These are phyloP conservation scores for Cantharellus anzutake DNA, from an alignment of 768 basidiomycete genomes.

Conservation along the genomic window DNA sequence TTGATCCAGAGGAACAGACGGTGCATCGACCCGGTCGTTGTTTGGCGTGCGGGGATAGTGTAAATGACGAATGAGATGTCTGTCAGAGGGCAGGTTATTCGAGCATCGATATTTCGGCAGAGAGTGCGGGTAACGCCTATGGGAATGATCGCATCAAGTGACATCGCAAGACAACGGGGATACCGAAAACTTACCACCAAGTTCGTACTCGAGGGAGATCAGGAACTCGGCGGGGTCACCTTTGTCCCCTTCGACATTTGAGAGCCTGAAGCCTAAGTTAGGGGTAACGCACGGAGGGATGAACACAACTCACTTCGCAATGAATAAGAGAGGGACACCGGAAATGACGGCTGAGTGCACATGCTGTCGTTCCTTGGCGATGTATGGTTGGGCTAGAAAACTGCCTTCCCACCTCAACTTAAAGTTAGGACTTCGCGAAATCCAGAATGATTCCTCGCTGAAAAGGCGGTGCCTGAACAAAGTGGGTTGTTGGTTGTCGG, in stretches of 20 bases:
- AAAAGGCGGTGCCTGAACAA: not conserved
- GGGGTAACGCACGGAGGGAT: not conserved
- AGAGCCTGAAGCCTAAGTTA: not conserved
- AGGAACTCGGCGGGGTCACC: not conserved
- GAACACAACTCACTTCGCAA: not conserved
- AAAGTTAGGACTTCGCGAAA: not conserved
- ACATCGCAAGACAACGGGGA: not conserved
- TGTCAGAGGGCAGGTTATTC: not conserved
- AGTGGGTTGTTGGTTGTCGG: not conserved
- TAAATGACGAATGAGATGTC: not conserved
- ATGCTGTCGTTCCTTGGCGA: not conserved
- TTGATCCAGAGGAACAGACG: not conserved
- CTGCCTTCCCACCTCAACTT: not conserved
- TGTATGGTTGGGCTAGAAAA: not conserved
- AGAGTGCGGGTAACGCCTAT: not conserved
- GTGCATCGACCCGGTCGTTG: not conserved
- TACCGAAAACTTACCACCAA: not conserved
- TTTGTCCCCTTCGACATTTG: too few species aligned
- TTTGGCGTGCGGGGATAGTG: not conserved
- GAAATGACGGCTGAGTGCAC: not conserved
- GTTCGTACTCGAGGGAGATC: not conserved
- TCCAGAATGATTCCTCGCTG: not conserved
- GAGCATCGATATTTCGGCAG: not conserved
- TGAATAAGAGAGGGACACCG: not conserved
- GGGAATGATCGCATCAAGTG: not conserved